Base-by-base conservation (phyloP, 306 rosid species). In the Cercis canadensis region DNA sequence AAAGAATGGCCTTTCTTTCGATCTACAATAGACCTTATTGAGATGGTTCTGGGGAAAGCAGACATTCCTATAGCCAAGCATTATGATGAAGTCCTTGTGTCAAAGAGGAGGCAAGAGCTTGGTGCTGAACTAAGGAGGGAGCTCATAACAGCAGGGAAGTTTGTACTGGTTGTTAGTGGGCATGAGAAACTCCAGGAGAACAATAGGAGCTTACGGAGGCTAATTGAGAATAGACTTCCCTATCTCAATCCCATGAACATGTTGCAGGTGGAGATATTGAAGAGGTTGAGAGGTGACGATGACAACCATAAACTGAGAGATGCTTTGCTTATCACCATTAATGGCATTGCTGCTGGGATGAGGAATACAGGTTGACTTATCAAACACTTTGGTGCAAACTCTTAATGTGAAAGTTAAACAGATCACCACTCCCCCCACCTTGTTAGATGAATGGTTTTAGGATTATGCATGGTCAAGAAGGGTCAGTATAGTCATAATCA, bases 341-440 rank as follows among this genome's bases (percentile, higher is more conserved):
- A 93, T 72, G 98, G 97, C 13, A 93, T 93, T 34, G 97, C 98
- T 49, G 98, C 98, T 3, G 97, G 98, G 44, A 93, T 93, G 98
- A 88, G 89, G 85, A 93, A 93, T 69, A 93, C 98, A 13, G 98
- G 98, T 73, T 88, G 67, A 85, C 29, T 40, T 61, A 71, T 73
- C 77, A 80, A 67, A 37, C 65, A 54, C 62, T 47, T 57, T 52
- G 21, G 44, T 69, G 53, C 69, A 70, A 50, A 51, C 56, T 36
- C 45, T 15, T 3, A 56, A 47, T 19, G 18, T 16, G 55, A 16
- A 56, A 44, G 47, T 65, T 16, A 5, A 50, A 8, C 32, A 62
- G 45, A 45, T 63, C 64, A 5, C 5, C 58, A 6, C 5, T 17
- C 62, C 34, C 24, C 40, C 21, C 14, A 6, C 14, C 64, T 40